Evolutionary conservation across 2,329 filamentous ascomycete species (phyloP).

Genomic region (Sporothrix humicola): DNA sequence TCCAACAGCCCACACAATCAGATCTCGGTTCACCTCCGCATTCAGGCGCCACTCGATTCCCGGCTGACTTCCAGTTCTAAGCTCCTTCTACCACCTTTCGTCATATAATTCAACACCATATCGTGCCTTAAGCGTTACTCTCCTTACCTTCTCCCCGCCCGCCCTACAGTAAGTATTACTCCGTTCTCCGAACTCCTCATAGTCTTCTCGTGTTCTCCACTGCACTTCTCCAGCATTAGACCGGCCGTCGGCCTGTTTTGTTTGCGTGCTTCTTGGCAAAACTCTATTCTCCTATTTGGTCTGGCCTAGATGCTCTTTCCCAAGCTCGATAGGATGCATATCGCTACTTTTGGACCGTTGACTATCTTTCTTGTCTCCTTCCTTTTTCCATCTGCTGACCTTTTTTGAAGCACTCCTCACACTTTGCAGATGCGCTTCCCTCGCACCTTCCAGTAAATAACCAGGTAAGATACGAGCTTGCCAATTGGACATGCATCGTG

Average conservation of each 20-base stretch:
- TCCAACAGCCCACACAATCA: not conserved
- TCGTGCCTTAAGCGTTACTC: not conserved
- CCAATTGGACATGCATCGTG: not conserved
- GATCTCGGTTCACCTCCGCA: constrained; percentile 21
- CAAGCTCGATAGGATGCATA: not conserved
- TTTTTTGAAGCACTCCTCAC: not conserved
- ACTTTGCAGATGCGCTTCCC: not conserved
- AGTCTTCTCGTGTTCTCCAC: not conserved
- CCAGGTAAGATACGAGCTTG: constrained; percentile 13
- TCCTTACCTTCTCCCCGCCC: not conserved
- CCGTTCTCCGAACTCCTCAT: not conserved
- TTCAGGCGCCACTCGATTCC: constrained; percentile 16
- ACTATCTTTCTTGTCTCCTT: not conserved
- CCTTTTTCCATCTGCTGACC: not conserved
- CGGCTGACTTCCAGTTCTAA: not conserved
- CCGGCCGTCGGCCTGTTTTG: not conserved
- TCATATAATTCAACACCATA: not conserved
- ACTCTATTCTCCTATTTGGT: not conserved
- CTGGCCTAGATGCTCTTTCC: not conserved
- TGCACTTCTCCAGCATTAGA: not conserved
- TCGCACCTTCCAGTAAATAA: constrained; percentile 3
- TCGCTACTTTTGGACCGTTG: not conserved
- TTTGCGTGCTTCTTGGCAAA: constrained; percentile 12
- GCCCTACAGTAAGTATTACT: not conserved
- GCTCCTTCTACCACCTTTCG: not conserved